These are phyloP conservation scores for Spathaspora girioi DNA, from an alignment of 805 yeast genomes.

Conservation along the genomic window DNA sequence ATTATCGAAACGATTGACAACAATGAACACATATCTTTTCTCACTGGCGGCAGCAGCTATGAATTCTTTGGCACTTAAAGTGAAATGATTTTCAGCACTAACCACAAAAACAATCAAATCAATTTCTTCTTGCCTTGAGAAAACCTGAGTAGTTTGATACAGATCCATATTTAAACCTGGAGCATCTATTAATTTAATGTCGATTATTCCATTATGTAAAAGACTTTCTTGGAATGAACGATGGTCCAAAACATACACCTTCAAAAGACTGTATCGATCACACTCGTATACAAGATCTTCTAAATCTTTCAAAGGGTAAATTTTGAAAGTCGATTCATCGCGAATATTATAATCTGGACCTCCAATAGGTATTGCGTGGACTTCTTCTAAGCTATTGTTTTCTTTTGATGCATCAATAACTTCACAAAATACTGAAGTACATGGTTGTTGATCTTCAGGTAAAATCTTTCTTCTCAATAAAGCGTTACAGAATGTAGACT, in stretches of 20 bases:
- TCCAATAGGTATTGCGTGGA: slow-evolving; percentile 74
- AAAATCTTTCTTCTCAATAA: slow-evolving; percentile 69
- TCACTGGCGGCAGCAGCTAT: slow-evolving; percentile 87
- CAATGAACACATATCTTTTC: slow-evolving; percentile 88
- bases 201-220: slow-evolving; percentile 85
- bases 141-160: slow-evolving; percentile 89
- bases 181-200: slow-evolving; percentile 90
- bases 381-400: slow-evolving; percentile 78
- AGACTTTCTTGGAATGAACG: slow-evolving; percentile 67
- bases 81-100: slow-evolving; percentile 92
- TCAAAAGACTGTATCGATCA: slow-evolving; percentile 67
- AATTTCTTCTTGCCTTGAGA: slow-evolving; percentile 94
- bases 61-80: slow-evolving; percentile 91
- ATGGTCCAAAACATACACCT: slow-evolving; percentile 77
- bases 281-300: slow-evolving; percentile 69
- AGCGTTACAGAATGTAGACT: slow-evolving; percentile 93
- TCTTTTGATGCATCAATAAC: slow-evolving; percentile 74
- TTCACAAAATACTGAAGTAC: slow-evolving; percentile 95
- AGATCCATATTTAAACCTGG: slow-evolving; percentile 95
- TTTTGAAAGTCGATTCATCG: slow-evolving; percentile 65
- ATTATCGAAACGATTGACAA: slow-evolving; percentile 87
- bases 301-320: slow-evolving; percentile 51
- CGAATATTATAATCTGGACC: slow-evolving; percentile 41
- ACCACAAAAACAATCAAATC: slow-evolving; percentile 96
- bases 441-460: slow-evolving; percentile 97